phyloP scores from a whole-genome alignment of 306 rosid genomes.

The Fragaria iinumae region DNA sequence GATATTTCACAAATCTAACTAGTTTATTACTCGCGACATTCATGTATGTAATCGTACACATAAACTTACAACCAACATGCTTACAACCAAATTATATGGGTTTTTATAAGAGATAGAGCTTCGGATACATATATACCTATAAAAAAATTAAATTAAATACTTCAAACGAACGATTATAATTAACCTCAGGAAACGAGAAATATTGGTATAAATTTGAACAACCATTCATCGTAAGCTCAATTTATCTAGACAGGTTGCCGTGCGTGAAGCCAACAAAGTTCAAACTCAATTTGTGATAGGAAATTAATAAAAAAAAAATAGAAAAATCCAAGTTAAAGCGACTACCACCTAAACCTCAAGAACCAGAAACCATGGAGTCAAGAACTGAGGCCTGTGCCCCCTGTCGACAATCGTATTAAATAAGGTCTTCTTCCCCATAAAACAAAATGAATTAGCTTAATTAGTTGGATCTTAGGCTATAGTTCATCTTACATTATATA shows the following conservation, averaged over 20 bases:
- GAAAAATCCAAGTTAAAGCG: background rate
- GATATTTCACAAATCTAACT: background rate
- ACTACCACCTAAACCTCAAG: background rate
- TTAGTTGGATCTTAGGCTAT: slow-evolving; percentile 19
- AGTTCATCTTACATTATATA: background rate
- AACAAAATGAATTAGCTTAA: background rate
- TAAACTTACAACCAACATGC: background rate
- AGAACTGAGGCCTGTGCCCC: slow-evolving; percentile 16
- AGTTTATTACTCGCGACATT: too few species aligned
- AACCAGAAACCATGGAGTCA: slow-evolving; percentile 31
- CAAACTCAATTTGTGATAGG: background rate
- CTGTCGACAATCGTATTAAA: slow-evolving; percentile 19
- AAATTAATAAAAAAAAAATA: background rate
- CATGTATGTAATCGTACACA: too few species aligned
- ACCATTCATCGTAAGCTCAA: background rate
- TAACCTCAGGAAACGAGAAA: background rate
- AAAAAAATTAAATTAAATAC: background rate
- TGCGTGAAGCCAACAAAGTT: background rate
- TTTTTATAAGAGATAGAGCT: too few species aligned
- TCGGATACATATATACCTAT: too few species aligned
- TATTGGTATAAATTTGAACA: background rate
- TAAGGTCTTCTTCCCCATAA: slow-evolving; percentile 36
- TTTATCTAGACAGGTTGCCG: background rate
- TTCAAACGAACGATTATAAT: background rate
- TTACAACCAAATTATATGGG: too few species aligned